Conservation (phyloP, 306 rosid genomes). For the Hippophae gyantsensis region DNA sequence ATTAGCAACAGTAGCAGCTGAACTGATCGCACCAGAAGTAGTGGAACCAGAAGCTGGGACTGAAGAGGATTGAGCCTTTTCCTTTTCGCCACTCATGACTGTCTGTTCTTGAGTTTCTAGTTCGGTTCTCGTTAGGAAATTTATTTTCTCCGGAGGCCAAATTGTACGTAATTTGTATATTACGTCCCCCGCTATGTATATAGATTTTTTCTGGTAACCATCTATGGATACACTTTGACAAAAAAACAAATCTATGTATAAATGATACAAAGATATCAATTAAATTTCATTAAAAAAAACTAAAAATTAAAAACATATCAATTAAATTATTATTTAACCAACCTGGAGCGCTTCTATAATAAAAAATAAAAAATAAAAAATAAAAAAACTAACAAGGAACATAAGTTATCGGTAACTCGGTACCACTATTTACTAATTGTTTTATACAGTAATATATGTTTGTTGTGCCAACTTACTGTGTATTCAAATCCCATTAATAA, state of each 20-base stretch:
- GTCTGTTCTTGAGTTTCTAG: not conserved
- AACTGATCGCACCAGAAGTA: not conserved
- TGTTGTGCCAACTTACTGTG: no score
- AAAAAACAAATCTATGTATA: not conserved
- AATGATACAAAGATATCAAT: not conserved
- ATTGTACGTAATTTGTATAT: not conserved
- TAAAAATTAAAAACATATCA: no score
- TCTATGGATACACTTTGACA: not conserved
- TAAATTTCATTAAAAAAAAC: no score
- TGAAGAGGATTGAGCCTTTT: conserved; percentile 21
- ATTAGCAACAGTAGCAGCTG: not conserved
- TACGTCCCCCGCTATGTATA: not conserved
- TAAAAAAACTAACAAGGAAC: no score
- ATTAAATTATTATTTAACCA: no score
- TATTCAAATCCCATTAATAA: no score
- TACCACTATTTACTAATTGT: no score
- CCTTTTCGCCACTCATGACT: conserved; percentile 28
- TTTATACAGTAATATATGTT: no score
- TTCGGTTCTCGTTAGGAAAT: not conserved
- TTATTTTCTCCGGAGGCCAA: not conserved
- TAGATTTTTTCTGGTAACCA: not conserved
- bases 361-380: no score
- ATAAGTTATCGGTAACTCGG: no score
- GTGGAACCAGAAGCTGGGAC: conserved; percentile 9
- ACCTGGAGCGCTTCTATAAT: no score